These are phyloP conservation scores for Corylus heterophylla DNA, from an alignment of 306 rosid species.

Conservation along the genomic window DNA sequence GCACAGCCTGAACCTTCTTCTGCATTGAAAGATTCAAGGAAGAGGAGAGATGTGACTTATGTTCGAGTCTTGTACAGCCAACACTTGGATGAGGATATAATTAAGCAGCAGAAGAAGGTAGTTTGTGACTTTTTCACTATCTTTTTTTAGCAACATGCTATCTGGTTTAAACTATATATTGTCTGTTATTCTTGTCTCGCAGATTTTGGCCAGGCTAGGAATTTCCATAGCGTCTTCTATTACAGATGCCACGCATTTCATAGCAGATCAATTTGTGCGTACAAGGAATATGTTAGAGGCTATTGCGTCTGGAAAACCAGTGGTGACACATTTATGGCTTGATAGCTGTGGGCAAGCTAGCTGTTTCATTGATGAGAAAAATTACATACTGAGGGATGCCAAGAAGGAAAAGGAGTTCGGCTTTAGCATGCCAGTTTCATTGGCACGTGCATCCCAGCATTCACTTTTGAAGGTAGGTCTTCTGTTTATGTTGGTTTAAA, in stretches of 20 bases:
- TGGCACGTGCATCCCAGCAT: constrained; percentile 61
- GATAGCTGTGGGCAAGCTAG: constrained; percentile 93
- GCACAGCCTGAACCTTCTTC: constrained; percentile 41
- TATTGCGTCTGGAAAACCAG: constrained; percentile 85
- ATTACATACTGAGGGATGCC: constrained; percentile 68
- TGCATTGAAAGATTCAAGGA: constrained; percentile 70
- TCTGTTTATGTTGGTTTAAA: constrained; percentile 4
- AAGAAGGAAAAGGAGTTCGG: constrained; percentile 93
- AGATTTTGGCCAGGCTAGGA: constrained; percentile 78
- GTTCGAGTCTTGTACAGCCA: constrained; percentile 80
- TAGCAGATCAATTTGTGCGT: constrained; percentile 85
- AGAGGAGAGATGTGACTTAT: constrained; percentile 72
- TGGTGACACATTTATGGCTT: constrained; percentile 91
- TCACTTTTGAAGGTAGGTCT: constrained; percentile 70
- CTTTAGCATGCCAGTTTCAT: constrained; percentile 79
- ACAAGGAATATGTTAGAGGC: constrained; percentile 95
- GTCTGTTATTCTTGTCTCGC: constrained; percentile 34
- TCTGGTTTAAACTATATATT: constrained; percentile 26
- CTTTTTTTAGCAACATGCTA: constrained; percentile 8
- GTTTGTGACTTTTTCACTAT: constrained; percentile 13
- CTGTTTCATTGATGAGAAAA: constrained; percentile 86
- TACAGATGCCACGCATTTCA: constrained; percentile 85
- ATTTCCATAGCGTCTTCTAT: constrained; percentile 65
- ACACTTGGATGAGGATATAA: constrained; percentile 69
- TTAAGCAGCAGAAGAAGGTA: constrained; percentile 94